These are phyloP conservation scores for Hypoxylon subgilvum DNA, from an alignment of 495 filamentous ascomycete genomes.

Conservation along the genomic window DNA sequence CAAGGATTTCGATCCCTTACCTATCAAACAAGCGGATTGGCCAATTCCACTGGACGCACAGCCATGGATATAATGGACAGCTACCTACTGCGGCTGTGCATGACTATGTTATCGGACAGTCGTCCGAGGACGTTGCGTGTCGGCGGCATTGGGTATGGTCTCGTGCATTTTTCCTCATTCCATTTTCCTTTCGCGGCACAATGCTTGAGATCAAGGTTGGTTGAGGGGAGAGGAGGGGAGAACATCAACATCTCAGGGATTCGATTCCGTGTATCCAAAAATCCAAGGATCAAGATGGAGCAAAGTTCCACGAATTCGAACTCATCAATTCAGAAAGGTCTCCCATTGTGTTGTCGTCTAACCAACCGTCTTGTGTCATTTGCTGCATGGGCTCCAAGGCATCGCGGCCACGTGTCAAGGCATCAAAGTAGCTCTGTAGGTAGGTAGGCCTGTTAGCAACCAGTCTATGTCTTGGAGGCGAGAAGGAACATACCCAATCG, in stretches of 20 bases:
- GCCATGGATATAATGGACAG: conserved; percentile 19
- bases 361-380: conserved; percentile 17
- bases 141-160: conserved; percentile 4
- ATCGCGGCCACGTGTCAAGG: conserved; percentile 30
- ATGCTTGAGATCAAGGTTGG: conserved; percentile 1
- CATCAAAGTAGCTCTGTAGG: conserved; percentile 37
- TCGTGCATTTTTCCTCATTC: not conserved
- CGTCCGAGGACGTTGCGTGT: conserved; percentile 7
- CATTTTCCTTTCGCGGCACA: conserved; percentile 11
- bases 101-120: not conserved
- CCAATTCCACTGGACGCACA: conserved; percentile 14
- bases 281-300: conserved; percentile 11
- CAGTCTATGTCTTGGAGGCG: not conserved
- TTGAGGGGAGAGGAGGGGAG: not conserved
- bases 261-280: not conserved
- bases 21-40: conserved; percentile 27
- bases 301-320: conserved; percentile 17
- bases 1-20: conserved; percentile 30
- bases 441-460: conserved; percentile 21
- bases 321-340: conserved; percentile 12
- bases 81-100: conserved; percentile 21
- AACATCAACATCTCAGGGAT: not conserved
- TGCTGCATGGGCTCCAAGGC: conserved; percentile 7
- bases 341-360: conserved; percentile 17
- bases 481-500: conserved; percentile 38